Conservation (phyloP, 116 monocot species). For the Phalaenopsis hybrid region DNA sequence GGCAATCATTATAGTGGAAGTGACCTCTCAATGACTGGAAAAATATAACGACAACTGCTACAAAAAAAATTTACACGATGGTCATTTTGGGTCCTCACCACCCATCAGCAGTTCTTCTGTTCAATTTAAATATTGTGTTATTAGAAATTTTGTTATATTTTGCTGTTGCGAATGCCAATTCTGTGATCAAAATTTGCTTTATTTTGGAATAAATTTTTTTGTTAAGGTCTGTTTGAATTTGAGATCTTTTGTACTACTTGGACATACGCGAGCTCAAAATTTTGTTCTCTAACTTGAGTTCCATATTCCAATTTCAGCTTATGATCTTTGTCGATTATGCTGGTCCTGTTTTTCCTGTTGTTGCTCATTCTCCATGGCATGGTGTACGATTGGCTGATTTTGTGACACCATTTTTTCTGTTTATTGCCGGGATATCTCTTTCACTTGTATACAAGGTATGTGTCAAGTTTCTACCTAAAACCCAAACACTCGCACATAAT, state of each 20-base stretch:
- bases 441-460: slow-evolving; percentile 79
- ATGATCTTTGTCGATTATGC: slow-evolving; percentile 93
- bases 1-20: not conserved
- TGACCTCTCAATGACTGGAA: not conserved
- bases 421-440: slow-evolving; percentile 74
- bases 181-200: not conserved
- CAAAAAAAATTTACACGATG: not conserved
- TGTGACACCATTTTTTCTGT: slow-evolving; percentile 92
- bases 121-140: not conserved
- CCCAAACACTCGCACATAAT: not conserved
- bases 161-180: not conserved
- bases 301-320: slow-evolving; percentile 36
- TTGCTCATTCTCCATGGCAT: slow-evolving; percentile 82
- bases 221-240: not conserved
- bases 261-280: not conserved
- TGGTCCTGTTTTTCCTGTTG: slow-evolving; percentile 53
- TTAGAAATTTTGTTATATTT: not conserved
- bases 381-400: slow-evolving; percentile 74
- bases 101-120: not conserved
- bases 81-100: not conserved
- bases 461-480: not conserved
- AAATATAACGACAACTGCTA: not conserved
- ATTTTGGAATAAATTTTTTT: not conserved
- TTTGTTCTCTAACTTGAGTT: not conserved
- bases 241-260: not conserved